phyloP scores from a whole-genome alignment of 768 basidiomycete species.

The Termitomyces sp. region DNA sequence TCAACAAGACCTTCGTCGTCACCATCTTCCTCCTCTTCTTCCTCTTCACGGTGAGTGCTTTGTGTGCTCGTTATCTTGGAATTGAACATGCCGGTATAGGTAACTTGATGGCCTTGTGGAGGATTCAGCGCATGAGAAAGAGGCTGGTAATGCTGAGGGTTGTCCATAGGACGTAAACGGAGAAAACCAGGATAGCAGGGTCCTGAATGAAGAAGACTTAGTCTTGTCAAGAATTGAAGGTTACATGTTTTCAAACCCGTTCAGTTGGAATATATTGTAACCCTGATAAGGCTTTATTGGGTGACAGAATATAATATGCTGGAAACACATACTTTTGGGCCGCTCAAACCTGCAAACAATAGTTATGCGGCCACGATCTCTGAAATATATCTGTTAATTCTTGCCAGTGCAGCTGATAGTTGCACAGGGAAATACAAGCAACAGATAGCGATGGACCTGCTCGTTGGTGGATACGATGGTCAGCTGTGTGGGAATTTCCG shows the following conservation, averaged over 20 bases:
- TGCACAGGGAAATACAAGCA: slow-evolving; percentile 6
- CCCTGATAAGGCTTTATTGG: slow-evolving; percentile 14
- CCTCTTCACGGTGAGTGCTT: slow-evolving; percentile 25
- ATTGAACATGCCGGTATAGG: slow-evolving; percentile 22
- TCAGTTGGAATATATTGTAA: slow-evolving; percentile 6
- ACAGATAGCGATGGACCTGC: slow-evolving; percentile 9
- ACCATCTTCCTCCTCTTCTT: slow-evolving; percentile 65
- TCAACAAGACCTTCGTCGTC: slow-evolving; percentile 72
- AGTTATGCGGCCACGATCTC: too few relatives aligned
- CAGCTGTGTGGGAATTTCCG: slow-evolving; percentile 23
- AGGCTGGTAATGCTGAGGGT: slow-evolving; percentile 77
- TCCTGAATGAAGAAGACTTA: slow-evolving; percentile 5
- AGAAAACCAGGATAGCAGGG: neutral
- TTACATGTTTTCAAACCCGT: slow-evolving; percentile 12
- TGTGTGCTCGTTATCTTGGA: slow-evolving; percentile 14
- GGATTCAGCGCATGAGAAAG: slow-evolving; percentile 75
- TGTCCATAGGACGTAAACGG: slow-evolving; percentile 38
- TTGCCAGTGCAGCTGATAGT: neutral
- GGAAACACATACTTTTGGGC: slow-evolving; percentile 9
- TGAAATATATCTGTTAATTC: neutral
- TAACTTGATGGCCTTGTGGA: slow-evolving; percentile 29
- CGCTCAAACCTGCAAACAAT: neutral
- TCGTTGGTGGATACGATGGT: slow-evolving; percentile 24
- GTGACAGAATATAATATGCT: slow-evolving; percentile 14
- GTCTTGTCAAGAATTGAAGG: neutral